Base-by-base conservation (phyloP, 371 early-diverging fungal species). In the Dichotomocladium elegans region DNA sequence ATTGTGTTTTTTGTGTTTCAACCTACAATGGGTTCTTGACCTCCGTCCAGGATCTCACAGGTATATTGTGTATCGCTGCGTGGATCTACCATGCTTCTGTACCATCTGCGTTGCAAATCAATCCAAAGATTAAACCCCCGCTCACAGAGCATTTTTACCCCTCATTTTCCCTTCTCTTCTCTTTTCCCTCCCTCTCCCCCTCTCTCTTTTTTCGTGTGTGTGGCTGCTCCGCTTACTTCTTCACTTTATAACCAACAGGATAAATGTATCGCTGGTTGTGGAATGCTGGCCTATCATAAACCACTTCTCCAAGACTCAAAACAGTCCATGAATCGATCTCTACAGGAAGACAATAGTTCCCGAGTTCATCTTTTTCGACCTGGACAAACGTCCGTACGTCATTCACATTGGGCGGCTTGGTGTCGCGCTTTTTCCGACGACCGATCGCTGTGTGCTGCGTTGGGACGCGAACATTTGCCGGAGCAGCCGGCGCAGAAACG, bases 201-300 rank as follows among this genome's bases (percentile, higher is more conserved):
- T 47, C 41, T 42, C 30, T 27, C 3, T 42, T 7, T 41, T 26
- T 25, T 30, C 21, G 7, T 29, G 4, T 29, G 4, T 28, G 0
- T 15, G 7, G 15, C 7, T 41, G 14, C 24, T 10, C 31, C 7
- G n/a, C 61, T 65, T 77, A 82, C 79, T 79, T 74, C 55, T 72
- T 64, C 7, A 79, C 77, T 31, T 66, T 82, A 67, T 91, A 96
- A 4, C 95, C 95, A 15, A 93, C 87, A 14, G 96, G 92, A 72
- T 82, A 95, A 31, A 96, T 92, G 50, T 96, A 95, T 10, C 94
- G 82, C 29, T 91, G 87, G 41, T 86, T 91, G 60, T 96, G 95
- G 64, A 87, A 96, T 4, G 81, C 74, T 12, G 89, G 80, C 6
- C 89, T 80, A 41, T 88, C 88, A 52, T 66, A 77, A 0, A 90